phyloP scores from a whole-genome alignment of 208 protist genomes.

The Crithidia acanthocephali region DNA sequence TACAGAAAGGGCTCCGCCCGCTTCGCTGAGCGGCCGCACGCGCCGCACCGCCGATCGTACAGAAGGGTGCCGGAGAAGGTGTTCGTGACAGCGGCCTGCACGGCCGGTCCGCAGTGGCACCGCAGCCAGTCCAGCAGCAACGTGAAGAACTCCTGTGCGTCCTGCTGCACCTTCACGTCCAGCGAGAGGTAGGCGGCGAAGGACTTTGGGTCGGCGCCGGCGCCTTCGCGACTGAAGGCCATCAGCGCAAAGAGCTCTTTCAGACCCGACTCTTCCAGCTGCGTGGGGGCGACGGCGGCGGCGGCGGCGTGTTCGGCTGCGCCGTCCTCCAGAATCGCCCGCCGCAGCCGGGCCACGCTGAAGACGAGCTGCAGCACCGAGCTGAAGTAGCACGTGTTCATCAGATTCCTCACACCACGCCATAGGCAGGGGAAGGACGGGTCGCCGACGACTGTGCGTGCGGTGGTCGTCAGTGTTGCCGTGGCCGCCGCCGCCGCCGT shows the following conservation, averaged over 20 bases:
- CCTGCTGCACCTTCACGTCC: constrained; percentile 73
- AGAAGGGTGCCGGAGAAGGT: constrained; percentile 72
- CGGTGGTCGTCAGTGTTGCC: not conserved
- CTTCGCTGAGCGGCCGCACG: constrained; percentile 59
- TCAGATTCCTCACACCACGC: constrained; percentile 80
- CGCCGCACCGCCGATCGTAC: constrained; percentile 73
- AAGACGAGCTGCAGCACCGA: constrained; percentile 85
- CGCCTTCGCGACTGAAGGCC: constrained; percentile 59
- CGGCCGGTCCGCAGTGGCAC: constrained; percentile 41
- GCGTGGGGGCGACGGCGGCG: not conserved
- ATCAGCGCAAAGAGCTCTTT: constrained; percentile 78
- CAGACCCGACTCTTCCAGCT: constrained; percentile 52
- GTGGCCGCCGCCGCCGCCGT: not conserved
- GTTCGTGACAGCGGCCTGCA: constrained; percentile 45
- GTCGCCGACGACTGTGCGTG: constrained; percentile 19
- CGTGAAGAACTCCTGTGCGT: constrained; percentile 84
- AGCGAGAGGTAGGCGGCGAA: constrained; percentile 76
- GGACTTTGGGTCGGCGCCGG: constrained; percentile 52
- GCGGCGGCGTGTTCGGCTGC: not conserved
- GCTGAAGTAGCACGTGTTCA: constrained; percentile 93
- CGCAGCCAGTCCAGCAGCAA: constrained; percentile 79
- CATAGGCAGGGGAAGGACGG: constrained; percentile 44
- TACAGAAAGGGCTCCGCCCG: constrained; percentile 72
- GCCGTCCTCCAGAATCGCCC: constrained; percentile 52
- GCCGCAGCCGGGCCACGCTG: constrained; percentile 54